Conservation (phyloP, 768 basidiomycete species). For the Pholiota microspora region DNA sequence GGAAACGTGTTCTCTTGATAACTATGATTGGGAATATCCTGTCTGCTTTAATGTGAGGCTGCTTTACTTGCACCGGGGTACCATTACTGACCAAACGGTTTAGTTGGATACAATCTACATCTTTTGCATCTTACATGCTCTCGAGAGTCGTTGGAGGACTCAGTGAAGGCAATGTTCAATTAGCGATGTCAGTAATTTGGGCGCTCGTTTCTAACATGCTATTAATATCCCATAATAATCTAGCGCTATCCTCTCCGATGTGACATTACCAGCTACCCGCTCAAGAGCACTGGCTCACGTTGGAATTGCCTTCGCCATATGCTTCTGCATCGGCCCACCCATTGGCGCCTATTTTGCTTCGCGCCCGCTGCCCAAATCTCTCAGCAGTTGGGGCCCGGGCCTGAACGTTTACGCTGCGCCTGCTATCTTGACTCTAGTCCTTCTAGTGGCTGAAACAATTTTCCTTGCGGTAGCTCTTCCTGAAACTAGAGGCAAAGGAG, state of each 20-base stretch:
- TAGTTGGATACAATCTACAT: constrained; percentile 89
- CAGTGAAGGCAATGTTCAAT: constrained; percentile 96
- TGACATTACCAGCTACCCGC: constrained; percentile 76
- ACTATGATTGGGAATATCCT: constrained; percentile 94
- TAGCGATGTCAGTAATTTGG: constrained; percentile 74
- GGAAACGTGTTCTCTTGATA: constrained; percentile 76
- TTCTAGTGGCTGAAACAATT: constrained; percentile 76
- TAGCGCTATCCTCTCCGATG: constrained; percentile 92
- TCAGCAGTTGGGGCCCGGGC: constrained; percentile 54
- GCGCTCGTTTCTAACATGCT: not conserved
- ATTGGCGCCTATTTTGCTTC: constrained; percentile 96
- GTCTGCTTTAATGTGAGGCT: constrained; percentile 76
- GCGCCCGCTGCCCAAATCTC: constrained; percentile 64
- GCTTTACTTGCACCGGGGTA: not conserved
- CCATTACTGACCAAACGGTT: not conserved
- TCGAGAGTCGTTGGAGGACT: constrained; percentile 91
- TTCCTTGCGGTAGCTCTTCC: constrained; percentile 78
- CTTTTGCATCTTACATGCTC: constrained; percentile 86
- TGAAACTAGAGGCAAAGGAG: constrained; percentile 69
- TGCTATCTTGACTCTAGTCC: constrained; percentile 76
- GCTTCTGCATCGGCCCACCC: constrained; percentile 90
- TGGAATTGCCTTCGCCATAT: constrained; percentile 95
- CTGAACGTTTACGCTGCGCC: constrained; percentile 91
- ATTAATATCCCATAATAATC: not conserved
- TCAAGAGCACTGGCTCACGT: constrained; percentile 88